Base-by-base conservation (phyloP, 163 green algal species). In the Volvox carteri region DNA sequence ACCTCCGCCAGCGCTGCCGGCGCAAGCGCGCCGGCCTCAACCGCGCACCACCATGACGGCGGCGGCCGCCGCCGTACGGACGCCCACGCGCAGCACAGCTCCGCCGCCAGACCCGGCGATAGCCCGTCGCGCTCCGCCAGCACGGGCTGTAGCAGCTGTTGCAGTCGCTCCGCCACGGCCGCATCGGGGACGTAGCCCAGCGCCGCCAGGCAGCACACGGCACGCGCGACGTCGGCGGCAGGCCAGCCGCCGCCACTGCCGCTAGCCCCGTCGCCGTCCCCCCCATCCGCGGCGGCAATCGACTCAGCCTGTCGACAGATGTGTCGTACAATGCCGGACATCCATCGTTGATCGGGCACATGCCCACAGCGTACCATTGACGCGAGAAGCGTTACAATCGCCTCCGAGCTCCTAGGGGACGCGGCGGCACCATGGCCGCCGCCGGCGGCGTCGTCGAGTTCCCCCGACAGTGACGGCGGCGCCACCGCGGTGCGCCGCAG, bases 171-270 rank as follows among this genome's bases (percentile, higher is more conserved):
- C 42, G 79, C 62, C 19, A 87, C 44, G 6, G 73, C 60, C 12
- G 79, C 79, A 1, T 70, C 44, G 1, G 79, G 79, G 14, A 87
- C 62, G 62, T 78, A 87, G 8, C 62, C 42, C 6, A 87, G 79
- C 19, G 79, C 42, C n/a, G 79, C 44, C 60, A 87, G 44, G 79
- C 79, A 87, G 62, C 62, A 78, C n/a, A 87, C 79, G 14, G 62
- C 79, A 0, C 62, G 42, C 30, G 62, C 79, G 18, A 18, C 79
- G 44, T 67, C 79, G 5, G 60, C 79, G 9, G 60, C 44, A 18
- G n/a, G 30, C 79, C 79, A 87, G 30, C n/a, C 28, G 42, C 39
- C 39, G 41, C n/a, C n/a, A 37, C n/a, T 23, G 70, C 9, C 41
- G 39, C 23, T 18, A 4, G 12, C 70, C 6, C 37, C 39, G 35